A percentile compares a stretch with the other conserved stretches of the same genome.
These are phyloP conservation scores for Pecoramyces ruminantium DNA, from an alignment of 192 early-diverging fungal species.

Conservation along the genomic window DNA sequence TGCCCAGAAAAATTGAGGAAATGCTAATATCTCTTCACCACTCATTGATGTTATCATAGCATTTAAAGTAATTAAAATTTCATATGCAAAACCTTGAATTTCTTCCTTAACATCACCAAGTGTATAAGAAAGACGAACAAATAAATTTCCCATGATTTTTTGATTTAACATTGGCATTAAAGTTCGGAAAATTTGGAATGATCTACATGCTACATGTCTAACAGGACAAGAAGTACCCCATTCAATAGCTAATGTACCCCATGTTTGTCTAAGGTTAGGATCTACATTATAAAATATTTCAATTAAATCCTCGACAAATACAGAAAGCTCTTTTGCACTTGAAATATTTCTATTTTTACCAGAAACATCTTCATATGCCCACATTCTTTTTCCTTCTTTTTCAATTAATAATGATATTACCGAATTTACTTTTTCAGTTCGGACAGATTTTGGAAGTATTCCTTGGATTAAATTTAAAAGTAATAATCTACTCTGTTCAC, in stretches of 20 bases:
- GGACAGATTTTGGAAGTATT: constrained; percentile 22
- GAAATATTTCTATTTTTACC: constrained; percentile 20
- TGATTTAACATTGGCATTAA: constrained; percentile 53
- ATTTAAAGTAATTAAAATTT: constrained; percentile 52
- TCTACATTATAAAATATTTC: constrained; percentile 19
- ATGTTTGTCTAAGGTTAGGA: constrained; percentile 34
- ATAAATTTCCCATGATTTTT: constrained; percentile 57
- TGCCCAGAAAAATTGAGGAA: constrained; percentile 73
- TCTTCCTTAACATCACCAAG: constrained; percentile 57
- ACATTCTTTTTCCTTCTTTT: constrained; percentile 58
- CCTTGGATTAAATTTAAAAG: constrained; percentile 63
- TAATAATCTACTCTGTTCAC: constrained; percentile 55
- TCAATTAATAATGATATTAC: constrained; percentile 24
- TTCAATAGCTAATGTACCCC: constrained; percentile 62
- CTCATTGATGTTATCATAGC: constrained; percentile 40
- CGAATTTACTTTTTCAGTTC: constrained; percentile 20
- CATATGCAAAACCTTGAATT: constrained; percentile 65
- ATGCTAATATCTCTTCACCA: constrained; percentile 28
- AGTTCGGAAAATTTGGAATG: constrained; percentile 63
- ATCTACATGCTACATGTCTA: constrained; percentile 67
- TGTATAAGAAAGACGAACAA: constrained; percentile 55
- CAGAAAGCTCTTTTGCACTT: constrained; percentile 12
- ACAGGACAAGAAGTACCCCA: constrained; percentile 75
- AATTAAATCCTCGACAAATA: constrained; percentile 21
- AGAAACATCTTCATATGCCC: constrained; percentile 65